These are phyloP conservation scores for Hansenula lynferdii DNA, from an alignment of 1,139 yeast genomes.

Conservation along the genomic window DNA sequence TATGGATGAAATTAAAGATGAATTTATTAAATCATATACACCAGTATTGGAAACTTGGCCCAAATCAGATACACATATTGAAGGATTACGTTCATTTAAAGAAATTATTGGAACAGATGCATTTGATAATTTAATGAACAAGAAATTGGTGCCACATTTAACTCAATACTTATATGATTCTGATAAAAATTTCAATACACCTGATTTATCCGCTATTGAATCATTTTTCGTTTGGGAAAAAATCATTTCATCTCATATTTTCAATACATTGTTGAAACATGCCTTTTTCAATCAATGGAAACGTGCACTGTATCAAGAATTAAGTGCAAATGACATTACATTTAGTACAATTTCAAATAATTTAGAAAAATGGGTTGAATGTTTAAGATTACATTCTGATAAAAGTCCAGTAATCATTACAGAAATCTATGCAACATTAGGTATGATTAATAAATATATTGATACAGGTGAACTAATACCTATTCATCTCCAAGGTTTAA, in stretches of 20 bases:
- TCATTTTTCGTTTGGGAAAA: constrained; percentile 24
- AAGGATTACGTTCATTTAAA: constrained; percentile 32
- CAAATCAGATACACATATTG: constrained; percentile 22
- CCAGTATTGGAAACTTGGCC: constrained; percentile 31
- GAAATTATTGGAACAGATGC: constrained; percentile 31
- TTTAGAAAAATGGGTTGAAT: constrained; percentile 27
- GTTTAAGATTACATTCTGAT: constrained; percentile 21
- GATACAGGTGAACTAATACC: constrained; percentile 16
- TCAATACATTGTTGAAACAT: constrained; percentile 22
- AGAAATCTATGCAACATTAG: constrained; percentile 26
- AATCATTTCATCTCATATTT: constrained; percentile 7
- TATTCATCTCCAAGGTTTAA: constrained; percentile 1
- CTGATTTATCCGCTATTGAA: constrained; percentile 13
- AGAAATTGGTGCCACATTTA: constrained; percentile 31
- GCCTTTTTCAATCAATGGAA: constrained; percentile 23
- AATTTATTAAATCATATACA: constrained; percentile 28
- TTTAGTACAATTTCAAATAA: constrained; percentile 22
- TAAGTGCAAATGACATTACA: constrained; percentile 19
- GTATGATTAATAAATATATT: constrained; percentile 29
- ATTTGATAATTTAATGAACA: constrained; percentile 22
- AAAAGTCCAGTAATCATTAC: constrained; percentile 18
- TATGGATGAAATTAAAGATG: constrained; percentile 22
- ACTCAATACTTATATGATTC: constrained; percentile 15
- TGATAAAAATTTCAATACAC: constrained; percentile 2
- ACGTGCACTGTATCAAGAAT: constrained; percentile 20